Evolutionary conservation across 345 rosid genomes (phyloP), one percentile per base, ranked within the genome.

Genomic region (Odontarrhena argentea): DNA sequence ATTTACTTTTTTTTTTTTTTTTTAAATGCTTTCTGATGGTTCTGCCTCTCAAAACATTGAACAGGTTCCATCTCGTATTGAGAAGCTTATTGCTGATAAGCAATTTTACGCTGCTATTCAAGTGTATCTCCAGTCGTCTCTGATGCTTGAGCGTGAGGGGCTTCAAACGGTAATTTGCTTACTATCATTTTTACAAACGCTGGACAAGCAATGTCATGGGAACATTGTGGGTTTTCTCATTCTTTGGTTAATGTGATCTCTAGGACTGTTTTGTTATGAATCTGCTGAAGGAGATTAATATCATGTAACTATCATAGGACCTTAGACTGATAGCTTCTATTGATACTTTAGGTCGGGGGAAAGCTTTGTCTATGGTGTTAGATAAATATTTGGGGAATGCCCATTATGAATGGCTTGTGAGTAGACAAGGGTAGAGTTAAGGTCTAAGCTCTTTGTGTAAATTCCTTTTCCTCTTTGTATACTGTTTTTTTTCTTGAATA

Each of bases 81-180:
- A 90, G 87, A 90, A 88, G 85, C 86, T 93, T 68, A 82, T 91
- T 75, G 79, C 84, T 51, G 96, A 90, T 78, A 88, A 88, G 77
- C 96, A 88, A 74, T 84, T 78, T 74, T 93, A 93, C 56, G 98
- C 97, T 55, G 96, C 98, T 35, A 83, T 86, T 81, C 97, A 93
- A 73, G 76, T 85, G 79, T 91, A 81, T 72, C 83, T 79, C 69
- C 97, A 88, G 58, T 93, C 96, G 32, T 57, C 87, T 56, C 58
- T 88, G 78, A 90, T 93, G 98, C 98, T 93, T 67, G 97, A 93
- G 81, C 84, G 97, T 59, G 97, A 93, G 80, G 97, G 98, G 70
- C 97, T 93, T 76, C 97, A 90, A 80, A 82, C 83, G 80, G 98
- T 90, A 83, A 61, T 80, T 63, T 72, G 55, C 66, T 65, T 37